Evolutionary conservation across 2,329 filamentous ascomycete genomes (phyloP), one percentile per base, ranked within the genome.

Genomic region (Domatiomyces globalis): DNA sequence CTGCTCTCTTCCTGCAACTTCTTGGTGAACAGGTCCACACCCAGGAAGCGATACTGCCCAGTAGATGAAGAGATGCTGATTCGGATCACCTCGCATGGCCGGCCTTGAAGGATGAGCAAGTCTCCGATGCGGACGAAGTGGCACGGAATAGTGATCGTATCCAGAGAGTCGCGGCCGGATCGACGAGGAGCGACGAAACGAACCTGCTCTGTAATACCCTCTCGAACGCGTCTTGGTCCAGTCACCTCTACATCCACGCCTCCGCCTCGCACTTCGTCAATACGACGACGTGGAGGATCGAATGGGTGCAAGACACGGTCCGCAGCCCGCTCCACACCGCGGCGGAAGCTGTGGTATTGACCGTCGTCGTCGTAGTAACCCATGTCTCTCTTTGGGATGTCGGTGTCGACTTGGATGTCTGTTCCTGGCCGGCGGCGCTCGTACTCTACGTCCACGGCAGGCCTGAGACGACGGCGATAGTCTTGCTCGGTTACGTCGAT

Each of bases 21-120:
- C 81, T 95, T 94, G 79, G 89, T 95, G 87, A 98, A 98, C 67
- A 98, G 85, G 73, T 98, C 92, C 63, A 98, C 92, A 81, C 92
- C 92, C 59, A 98, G 86, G 81, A 96, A 98, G 70, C 92, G 87
- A 84, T 98, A 90, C 81, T 98, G 92, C 71, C 92, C 92, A 57
- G 92, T 98, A 77, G 94, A 90, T 62, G 87, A 80, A 53, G 90
- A 96, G 73, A 89, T 95, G 62, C 88, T 95, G 83, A 98, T 95
- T 71, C 90, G 90, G 79, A 98, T 98, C 72, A 98, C 90, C 81
- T 98, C 92, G 85, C 88, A 96, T 66, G 92, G 89, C 64, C 92
- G 90, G 71, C 90, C 90, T 80, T 98, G 92, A 62, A 98, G 87
- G 77, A 96, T 94, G 74, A 98, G 75, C 74, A 98, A 86, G 74